phyloP scores from a whole-genome alignment of 495 filamentous ascomycete species.

The Penicillium turbatum region DNA sequence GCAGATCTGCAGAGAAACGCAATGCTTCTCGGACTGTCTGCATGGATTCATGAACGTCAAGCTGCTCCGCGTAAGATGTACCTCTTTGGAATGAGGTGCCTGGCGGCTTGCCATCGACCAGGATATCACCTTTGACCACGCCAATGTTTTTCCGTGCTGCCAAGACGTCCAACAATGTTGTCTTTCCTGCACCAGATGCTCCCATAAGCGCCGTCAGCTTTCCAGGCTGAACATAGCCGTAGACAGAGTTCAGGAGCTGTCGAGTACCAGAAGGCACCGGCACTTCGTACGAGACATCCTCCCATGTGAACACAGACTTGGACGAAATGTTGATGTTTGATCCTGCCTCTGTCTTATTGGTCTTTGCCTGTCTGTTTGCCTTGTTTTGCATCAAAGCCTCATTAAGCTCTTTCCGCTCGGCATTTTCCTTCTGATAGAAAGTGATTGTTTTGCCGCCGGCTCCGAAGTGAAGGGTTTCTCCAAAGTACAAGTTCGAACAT shows the following conservation, averaged over 20 bases:
- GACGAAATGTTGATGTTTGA: slow-evolving; percentile 63
- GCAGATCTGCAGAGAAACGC: slow-evolving; percentile 74
- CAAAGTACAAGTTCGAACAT: slow-evolving; percentile 61
- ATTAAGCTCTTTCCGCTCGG: slow-evolving; percentile 66
- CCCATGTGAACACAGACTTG: slow-evolving; percentile 50
- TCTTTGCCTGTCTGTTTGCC: slow-evolving; percentile 48
- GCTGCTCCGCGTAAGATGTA: slow-evolving; percentile 78
- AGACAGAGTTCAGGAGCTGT: slow-evolving; percentile 65
- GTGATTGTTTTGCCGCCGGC: slow-evolving; percentile 75
- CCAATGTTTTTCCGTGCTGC: slow-evolving; percentile 75
- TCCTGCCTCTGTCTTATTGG: slow-evolving; percentile 41
- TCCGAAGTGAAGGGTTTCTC: slow-evolving; percentile 71
- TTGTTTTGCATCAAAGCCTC: slow-evolving; percentile 55
- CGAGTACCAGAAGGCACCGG: slow-evolving; percentile 64
- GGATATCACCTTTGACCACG: slow-evolving; percentile 66
- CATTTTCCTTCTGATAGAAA: slow-evolving; percentile 67
- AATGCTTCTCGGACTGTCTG: slow-evolving; percentile 81
- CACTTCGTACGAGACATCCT: slow-evolving; percentile 58
- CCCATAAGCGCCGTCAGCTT: slow-evolving; percentile 81
- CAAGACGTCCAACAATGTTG: slow-evolving; percentile 74
- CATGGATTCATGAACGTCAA: slow-evolving; percentile 74
- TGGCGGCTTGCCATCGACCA: slow-evolving; percentile 66
- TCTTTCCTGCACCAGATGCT: slow-evolving; percentile 82
- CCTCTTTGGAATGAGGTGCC: slow-evolving; percentile 72
- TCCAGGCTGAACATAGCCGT: slow-evolving; percentile 75